A percentile compares a stretch with the other conserved stretches of the same genome.
These are phyloP conservation scores for Dovyalis caffra DNA, from an alignment of 345 rosid genomes.

Conservation along the genomic window DNA sequence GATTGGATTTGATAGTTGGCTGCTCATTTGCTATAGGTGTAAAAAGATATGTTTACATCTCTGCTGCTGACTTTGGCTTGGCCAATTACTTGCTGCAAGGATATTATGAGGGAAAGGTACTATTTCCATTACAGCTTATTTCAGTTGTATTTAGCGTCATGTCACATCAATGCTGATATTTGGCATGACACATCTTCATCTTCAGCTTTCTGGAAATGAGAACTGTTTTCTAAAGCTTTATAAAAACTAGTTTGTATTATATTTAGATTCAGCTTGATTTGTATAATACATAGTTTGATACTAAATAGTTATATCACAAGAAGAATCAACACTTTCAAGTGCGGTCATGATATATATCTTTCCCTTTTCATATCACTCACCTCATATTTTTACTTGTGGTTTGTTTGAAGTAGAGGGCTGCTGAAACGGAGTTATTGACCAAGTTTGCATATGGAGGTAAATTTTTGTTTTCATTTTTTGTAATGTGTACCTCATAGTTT, in stretches of 20 bases:
- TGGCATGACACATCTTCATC: too few species aligned
- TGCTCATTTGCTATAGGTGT: constrained; percentile 49
- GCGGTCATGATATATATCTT: not conserved
- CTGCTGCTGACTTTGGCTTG: constrained; percentile 91
- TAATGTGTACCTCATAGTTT: not conserved
- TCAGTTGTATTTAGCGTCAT: not conserved
- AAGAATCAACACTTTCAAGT: not conserved
- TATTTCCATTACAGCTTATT: not conserved
- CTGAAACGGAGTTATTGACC: constrained; percentile 86
- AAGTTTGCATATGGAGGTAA: constrained; percentile 92
- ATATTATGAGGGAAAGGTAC: constrained; percentile 94
- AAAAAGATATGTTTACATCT: constrained; percentile 80
- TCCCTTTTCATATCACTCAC: not conserved
- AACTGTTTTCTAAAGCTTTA: not conserved
- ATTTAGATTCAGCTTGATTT: not conserved
- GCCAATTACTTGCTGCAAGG: constrained; percentile 76
- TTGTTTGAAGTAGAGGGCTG: constrained; percentile 67
- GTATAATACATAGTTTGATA: too few species aligned
- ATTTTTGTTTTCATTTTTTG: not conserved
- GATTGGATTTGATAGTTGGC: not conserved
- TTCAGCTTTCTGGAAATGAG: not conserved
- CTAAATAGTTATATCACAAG: not conserved
- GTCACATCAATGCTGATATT: not conserved
- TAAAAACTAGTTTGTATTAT: not conserved
- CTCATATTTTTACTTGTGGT: constrained; percentile 12